Evolutionary conservation across 352 stramenopile genomes (phyloP), one percentile per base, ranked within the genome.

Genomic region (Phytophthora kernoviae): DNA sequence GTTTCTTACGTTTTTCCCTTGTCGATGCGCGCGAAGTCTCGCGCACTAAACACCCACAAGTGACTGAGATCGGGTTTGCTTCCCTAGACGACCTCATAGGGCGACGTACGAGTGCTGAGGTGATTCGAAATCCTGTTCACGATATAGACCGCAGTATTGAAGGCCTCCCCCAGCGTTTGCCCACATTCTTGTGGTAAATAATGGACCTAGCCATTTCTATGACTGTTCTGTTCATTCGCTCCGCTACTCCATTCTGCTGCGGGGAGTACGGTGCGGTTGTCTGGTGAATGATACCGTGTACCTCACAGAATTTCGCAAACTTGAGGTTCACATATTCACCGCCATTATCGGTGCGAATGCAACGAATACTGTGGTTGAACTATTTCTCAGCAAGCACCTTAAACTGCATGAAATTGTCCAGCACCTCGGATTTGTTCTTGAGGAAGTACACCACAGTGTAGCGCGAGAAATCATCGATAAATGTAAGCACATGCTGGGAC

Each of bases 141-240:
- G 36, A 63, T 58, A 6, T 27, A 64, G 6, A 40, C 53, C 2
- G 61, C 56, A 1, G 58, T 62, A 32, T 48, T 62, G 2, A 65
- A 24, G 4, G 47, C 65, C 36, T 68, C 54, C 26, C 46, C 65
- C 64, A 60, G 14, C 37, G 11, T 44, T 58, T 56, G 11, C 62
- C 32, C 2, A 53, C 42, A 8, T 46, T 34, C 12, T 51, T 15
- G n/a, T 59, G 42, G 14, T 40, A 46, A 5, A 72, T 20, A 50
- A 72, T 62, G 11, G 46, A 54, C 4, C 52, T 14, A 6, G 51
- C 52, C 48, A 54, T 62, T 39, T 65, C 48, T 5, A 59, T 33
- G 7, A 70, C 22, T 15, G 20, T 69, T 7, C 53, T 1, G 49
- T 65, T 74, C 65, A 63, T 65, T 12, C 58, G 15, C 37, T 68